These are phyloP conservation scores for Geotrichum bryndzae DNA, from an alignment of 1,139 yeast genomes.

Conservation along the genomic window DNA sequence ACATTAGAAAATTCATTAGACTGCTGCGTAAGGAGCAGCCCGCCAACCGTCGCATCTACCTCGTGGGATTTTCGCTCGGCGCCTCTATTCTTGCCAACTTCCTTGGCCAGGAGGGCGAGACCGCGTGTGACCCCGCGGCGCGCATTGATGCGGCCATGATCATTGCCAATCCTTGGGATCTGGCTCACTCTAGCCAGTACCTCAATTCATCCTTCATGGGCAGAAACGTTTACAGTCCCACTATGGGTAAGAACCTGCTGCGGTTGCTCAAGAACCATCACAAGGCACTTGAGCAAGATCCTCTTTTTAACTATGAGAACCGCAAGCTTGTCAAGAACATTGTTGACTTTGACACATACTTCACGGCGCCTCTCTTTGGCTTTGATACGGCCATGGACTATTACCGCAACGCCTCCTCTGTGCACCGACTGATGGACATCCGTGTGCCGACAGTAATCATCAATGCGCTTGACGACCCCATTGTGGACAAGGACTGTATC, in stretches of 20 bases:
- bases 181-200: slow-evolving; percentile 50
- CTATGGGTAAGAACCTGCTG: slow-evolving; percentile 59
- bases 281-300: slow-evolving; percentile 44
- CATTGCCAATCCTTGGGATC: slow-evolving; percentile 82
- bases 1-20: slow-evolving; percentile 55
- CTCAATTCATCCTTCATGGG: slow-evolving; percentile 56
- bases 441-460: slow-evolving; percentile 64
- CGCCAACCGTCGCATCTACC: slow-evolving; percentile 56
- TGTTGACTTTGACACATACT: slow-evolving; percentile 59
- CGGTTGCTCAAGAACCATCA: slow-evolving; percentile 59
- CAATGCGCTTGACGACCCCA: slow-evolving; percentile 78
- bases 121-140: slow-evolving; percentile 32
- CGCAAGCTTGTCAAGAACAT: slow-evolving; percentile 37
- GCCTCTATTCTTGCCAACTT: slow-evolving; percentile 73
- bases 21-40: slow-evolving; percentile 55
- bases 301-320: slow-evolving; percentile 32
- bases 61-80: slow-evolving; percentile 86
- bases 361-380: slow-evolving; percentile 72
- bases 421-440: slow-evolving; percentile 48
- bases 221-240: slow-evolving; percentile 53
- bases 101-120: slow-evolving; percentile 62
- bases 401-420: slow-evolving; percentile 64
- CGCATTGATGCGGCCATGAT: slow-evolving; percentile 59
- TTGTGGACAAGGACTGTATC: slow-evolving; percentile 50
- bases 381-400: slow-evolving; percentile 66